Evolutionary conservation across 805 yeast genomes (phyloP).

Genomic region (Ogataea nitratoaversa): DNA sequence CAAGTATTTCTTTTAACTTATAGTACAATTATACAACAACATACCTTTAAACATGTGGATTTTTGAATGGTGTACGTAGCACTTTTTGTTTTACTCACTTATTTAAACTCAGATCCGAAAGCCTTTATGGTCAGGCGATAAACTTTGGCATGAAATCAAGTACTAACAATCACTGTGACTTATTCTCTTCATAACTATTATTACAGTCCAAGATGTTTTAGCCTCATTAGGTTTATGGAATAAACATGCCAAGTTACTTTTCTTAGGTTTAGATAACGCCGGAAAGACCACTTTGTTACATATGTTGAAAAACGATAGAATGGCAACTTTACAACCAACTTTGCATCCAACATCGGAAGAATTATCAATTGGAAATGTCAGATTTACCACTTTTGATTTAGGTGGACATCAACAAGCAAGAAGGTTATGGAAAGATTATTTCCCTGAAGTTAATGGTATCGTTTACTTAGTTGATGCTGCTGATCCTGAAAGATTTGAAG

Average conservation of each 20-base stretch:
- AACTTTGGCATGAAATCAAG: too few species aligned
- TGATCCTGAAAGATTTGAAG: slow-evolving; percentile 91
- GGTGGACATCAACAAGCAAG: slow-evolving; percentile 99
- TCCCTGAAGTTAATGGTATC: slow-evolving; percentile 98
- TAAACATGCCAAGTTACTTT: slow-evolving; percentile 93
- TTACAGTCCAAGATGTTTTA: slow-evolving; percentile 62
- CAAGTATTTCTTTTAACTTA: not conserved
- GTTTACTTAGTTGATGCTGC: slow-evolving; percentile 97
- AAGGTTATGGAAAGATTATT: slow-evolving; percentile 98
- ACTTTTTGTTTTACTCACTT: too few species aligned
- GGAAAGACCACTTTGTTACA: slow-evolving; percentile 91
- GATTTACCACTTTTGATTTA: slow-evolving; percentile 95
- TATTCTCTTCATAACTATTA: too few species aligned
- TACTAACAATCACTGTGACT: too few species aligned
- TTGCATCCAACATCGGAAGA: slow-evolving; percentile 99
- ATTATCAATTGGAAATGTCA: slow-evolving; percentile 90
- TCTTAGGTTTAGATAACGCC: slow-evolving; percentile 95
- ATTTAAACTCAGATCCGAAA: too few species aligned
- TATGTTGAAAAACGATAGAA: slow-evolving; percentile 89
- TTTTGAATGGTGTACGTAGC: slow-evolving; percentile 36
- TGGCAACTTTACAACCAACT: slow-evolving; percentile 97
- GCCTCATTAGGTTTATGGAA: slow-evolving; percentile 82
- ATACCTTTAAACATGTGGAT: slow-evolving; percentile 38
- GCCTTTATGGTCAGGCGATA: too few species aligned
- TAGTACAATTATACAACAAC: too few species aligned